Base-by-base conservation (phyloP, 2,329 filamentous ascomycete genomes). In the Neonectria magnoliae region DNA sequence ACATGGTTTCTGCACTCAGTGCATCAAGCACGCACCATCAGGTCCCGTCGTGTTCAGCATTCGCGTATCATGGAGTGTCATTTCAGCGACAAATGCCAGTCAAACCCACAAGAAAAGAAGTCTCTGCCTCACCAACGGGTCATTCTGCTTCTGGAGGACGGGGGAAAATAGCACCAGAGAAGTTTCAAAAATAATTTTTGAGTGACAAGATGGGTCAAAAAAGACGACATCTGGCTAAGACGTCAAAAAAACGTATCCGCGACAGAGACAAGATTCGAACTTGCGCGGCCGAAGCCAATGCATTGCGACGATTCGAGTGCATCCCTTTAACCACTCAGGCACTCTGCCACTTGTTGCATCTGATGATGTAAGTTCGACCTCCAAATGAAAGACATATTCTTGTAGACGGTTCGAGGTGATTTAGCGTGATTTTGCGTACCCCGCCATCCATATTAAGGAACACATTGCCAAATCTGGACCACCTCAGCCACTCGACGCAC, bases 261-360 rank as follows among this genome's bases (percentile, higher is more conserved):
- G 63, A 66, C 63, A 62, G 57, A 62, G 63, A 61, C 63, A 62
- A 58, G 63, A 66, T 66, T 66, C 63, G 63, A 66, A 66, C 63
- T 58, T 62, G 60, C 63, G 63, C 63, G 55, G 55, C 63, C 63
- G 63, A 66, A 63, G 63, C 55, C 55, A 66, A 62, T 62, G 54
- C 59, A 66, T 66, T 66, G 56, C 59, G 60, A 57, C 33, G 51
- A 58, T 66, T 66, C 63, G 63, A 66, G 63, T 66, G 59, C 54
- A 62, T 62, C 63, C 57, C 63, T 58, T 62, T 66, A 66, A 66
- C 64, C 60, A 66, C 64, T 66, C 60, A 59, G 64, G 55, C 60
- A 66, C 64, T 60, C 55, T 60, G 64, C 64, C 60, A 57, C 33
- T 57, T 48, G 22, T 25, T 57, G 36, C 57, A 64, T 57, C 27